Conservation (phyloP, 1,284 basidiomycete species). For the Ceratorhiza oryzae-sativae region DNA sequence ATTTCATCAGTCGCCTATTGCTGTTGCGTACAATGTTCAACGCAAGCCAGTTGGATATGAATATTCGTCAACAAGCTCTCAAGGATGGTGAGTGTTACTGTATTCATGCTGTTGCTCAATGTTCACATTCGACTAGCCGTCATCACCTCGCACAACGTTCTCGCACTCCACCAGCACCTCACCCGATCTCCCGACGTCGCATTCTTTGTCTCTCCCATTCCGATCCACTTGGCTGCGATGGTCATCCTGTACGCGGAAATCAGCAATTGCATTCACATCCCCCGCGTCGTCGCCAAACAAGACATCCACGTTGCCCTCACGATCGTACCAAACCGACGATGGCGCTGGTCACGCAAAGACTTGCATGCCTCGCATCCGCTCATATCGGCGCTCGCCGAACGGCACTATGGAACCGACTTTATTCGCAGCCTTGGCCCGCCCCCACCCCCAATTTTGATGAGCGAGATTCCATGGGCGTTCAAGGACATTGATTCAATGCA, state of each 20-base stretch:
- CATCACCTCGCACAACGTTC: constrained; percentile 81
- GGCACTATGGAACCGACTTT: constrained; percentile 30
- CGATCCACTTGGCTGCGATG: constrained; percentile 85
- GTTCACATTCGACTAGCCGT: constrained; percentile 60
- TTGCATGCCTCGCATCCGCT: constrained; percentile 77
- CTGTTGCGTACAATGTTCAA: constrained; percentile 77
- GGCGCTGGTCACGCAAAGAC: constrained; percentile 86
- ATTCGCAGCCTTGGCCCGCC: constrained; percentile 14
- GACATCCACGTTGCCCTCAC: constrained; percentile 83
- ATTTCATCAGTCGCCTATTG: constrained; percentile 78
- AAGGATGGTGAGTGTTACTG: constrained; percentile 67
- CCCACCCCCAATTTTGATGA: constrained; percentile 25
- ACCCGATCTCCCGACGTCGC: constrained; percentile 81
- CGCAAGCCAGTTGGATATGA: constrained; percentile 69
- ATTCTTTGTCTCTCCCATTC: constrained; percentile 84
- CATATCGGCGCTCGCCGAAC: constrained; percentile 75
- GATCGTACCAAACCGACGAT: constrained; percentile 82
- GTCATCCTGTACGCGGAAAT: constrained; percentile 84
- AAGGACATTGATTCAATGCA: constrained; percentile 22
- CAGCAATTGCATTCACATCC: constrained; percentile 71
- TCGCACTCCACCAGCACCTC: constrained; percentile 78
- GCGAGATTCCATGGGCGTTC: constrained; percentile 36
- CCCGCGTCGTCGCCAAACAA: constrained; percentile 69
- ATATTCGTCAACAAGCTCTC: constrained; percentile 69
- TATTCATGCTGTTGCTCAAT: constrained; percentile 9